These are phyloP conservation scores for Datura wrightii DNA, from an alignment of 257 asterid species.

Conservation along the genomic window DNA sequence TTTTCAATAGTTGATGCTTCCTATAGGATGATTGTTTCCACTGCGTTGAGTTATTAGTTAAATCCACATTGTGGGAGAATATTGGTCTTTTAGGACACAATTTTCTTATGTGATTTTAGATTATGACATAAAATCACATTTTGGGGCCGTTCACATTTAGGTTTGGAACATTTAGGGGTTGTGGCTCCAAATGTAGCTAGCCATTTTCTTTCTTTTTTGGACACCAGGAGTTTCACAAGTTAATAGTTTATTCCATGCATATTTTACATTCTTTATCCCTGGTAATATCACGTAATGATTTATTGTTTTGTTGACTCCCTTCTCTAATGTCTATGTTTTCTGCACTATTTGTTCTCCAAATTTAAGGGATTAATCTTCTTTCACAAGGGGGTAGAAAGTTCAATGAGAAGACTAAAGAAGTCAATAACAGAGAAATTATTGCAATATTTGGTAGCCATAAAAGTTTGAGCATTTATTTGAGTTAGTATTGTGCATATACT, in stretches of 20 bases:
- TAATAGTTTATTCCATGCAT: not conserved
- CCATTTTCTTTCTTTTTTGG: not conserved
- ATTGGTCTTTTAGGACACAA: not conserved
- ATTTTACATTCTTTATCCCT: not conserved
- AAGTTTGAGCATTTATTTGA: not conserved
- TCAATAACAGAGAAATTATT: not conserved
- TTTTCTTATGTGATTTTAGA: too few species aligned
- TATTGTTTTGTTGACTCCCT: not conserved
- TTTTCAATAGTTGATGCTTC: not conserved
- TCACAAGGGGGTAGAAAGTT: not conserved
- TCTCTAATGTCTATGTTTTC: not conserved
- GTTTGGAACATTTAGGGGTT: not conserved
- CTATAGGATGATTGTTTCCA: not conserved
- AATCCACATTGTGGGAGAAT: not conserved
- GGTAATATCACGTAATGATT: not conserved
- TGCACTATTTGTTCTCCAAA: not conserved
- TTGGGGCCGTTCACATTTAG: not conserved
- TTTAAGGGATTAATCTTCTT: not conserved
- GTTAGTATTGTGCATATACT: not conserved
- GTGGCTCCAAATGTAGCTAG: not conserved
- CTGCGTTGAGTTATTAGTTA: not conserved
- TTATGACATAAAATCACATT: too few species aligned
- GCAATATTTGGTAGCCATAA: not conserved
- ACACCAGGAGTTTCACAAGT: not conserved
- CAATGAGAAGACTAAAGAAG: not conserved